phyloP scores from a whole-genome alignment of 1,139 yeast genomes.

The Debaryomyces sp. region DNA sequence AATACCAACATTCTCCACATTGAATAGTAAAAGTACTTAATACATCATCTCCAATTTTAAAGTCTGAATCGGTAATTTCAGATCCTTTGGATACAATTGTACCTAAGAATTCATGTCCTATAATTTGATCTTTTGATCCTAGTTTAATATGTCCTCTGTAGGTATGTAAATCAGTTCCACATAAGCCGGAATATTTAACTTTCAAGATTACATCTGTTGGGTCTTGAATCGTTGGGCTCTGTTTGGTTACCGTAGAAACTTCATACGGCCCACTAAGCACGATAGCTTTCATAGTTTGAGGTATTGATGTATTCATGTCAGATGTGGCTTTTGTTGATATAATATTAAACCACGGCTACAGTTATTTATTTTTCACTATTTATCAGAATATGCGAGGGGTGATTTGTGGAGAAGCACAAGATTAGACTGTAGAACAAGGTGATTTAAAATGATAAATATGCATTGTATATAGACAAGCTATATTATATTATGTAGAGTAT shows the following conservation, averaged over 20 bases:
- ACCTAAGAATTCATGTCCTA: conserved; percentile 58
- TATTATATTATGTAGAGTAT: conserved; percentile 1
- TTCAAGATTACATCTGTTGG: conserved; percentile 55
- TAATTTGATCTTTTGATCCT: conserved; percentile 39
- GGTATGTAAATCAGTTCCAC: conserved; percentile 66
- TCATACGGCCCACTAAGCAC: conserved; percentile 55
- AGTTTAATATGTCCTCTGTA: conserved; percentile 57
- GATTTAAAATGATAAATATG: not conserved
- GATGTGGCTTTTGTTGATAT: not conserved
- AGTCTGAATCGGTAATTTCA: conserved; percentile 29
- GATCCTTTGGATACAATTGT: conserved; percentile 41
- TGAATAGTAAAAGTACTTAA: conserved; percentile 57
- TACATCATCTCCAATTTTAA: conserved; percentile 47
- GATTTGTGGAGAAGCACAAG: not conserved
- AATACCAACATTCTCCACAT: conserved; percentile 60
- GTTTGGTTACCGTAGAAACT: conserved; percentile 44
- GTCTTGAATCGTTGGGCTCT: conserved; percentile 42
- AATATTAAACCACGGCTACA: not conserved
- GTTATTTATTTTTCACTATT: not conserved
- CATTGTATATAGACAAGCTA: not conserved
- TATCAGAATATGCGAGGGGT: not conserved
- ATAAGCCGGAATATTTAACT: conserved; percentile 56
- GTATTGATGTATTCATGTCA: conserved; percentile 13
- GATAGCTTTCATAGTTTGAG: conserved; percentile 53
- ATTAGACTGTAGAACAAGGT: not conserved